Base-by-base conservation (phyloP, 495 filamentous ascomycete species). In the Oidiodendron maius region DNA sequence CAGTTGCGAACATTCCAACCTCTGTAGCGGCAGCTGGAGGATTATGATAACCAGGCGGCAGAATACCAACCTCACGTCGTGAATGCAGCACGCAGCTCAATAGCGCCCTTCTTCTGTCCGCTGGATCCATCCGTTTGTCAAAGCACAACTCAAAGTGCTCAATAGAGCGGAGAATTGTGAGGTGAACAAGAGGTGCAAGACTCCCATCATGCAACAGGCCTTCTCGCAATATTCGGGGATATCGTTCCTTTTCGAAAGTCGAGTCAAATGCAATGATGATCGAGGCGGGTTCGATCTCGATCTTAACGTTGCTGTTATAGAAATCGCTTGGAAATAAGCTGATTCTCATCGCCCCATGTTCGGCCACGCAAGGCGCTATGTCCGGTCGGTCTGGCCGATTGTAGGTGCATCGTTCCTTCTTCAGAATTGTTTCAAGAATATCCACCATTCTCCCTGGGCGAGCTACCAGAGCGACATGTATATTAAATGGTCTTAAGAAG, bases 251-350 rank as follows among this genome's bases (percentile, higher is more conserved):
- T 9, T 16, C 13, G 13, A 25, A 47, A 1, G 49, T 53, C 12
- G 47, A 32, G 41, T 59, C 54, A 39, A 62, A 57, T 1, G 59
- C 56, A 41, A 62, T 57, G 18, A 59, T 47, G 1, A 49, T 17
- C 16, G 55, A 50, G 17, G 55, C 44, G 24, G 36, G 40, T 3
- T 22, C 38, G 4, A 40, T 17, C 5, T 22, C 38, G 5, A 40
- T 17, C 13, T 13, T 24, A 18, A 4, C 25, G n/a, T 41, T 23
- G 3, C 13, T 20, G 16, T 34, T 18, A 15, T n/a, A n/a, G 20
- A 16, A 4, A 22, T 44, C 45, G 24, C 45, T 50, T 2, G 59
- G 52, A 13, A 58, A 25, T 2, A 61, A 40, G 11, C 44, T 56
- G 13, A 61, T 32, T 36, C 30, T 40, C 48, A 58, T 36, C 16